Percentiles rank a stretch among this genome's conserved stretches.
These are phyloP conservation scores for Ramaria rubella DNA, from an alignment of 768 basidiomycete species.

Conservation along the genomic window DNA sequence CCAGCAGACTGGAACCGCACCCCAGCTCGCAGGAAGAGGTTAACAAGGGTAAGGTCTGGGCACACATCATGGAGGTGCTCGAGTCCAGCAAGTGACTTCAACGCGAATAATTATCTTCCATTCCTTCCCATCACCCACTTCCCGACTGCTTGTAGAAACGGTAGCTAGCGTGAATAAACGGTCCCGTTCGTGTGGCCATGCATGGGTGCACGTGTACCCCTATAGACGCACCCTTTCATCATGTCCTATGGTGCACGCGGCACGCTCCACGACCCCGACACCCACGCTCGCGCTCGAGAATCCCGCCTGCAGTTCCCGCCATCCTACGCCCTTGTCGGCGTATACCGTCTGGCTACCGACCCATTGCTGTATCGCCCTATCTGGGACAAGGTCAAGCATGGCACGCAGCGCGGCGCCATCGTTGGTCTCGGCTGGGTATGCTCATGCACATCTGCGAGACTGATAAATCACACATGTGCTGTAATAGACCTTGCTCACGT, in stretches of 20 bases:
- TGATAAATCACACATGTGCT: neutral
- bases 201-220: no score
- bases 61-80: neutral
- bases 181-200: no score
- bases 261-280: neutral
- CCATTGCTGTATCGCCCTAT: slow-evolving; percentile 60
- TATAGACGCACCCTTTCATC: no score
- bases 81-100: no score
- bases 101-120: no score
- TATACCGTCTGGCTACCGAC: slow-evolving; percentile 77
- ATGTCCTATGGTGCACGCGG: no score
- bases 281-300: neutral
- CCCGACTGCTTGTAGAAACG: no score
- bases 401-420: slow-evolving; percentile 56
- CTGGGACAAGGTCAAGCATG: slow-evolving; percentile 84
- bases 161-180: no score
- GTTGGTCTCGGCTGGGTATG: slow-evolving; percentile 67
- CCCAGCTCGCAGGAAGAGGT: neutral
- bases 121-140: no score
- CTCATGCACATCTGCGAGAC: neutral
- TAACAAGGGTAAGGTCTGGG: neutral
- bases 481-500: slow-evolving; percentile 57
- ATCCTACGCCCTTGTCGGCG: slow-evolving; percentile 77
- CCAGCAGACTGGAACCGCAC: neutral
- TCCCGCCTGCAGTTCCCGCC: slow-evolving; percentile 68